Evolutionary conservation across 2,329 filamentous ascomycete species (phyloP).

Genomic region (Fusarium devonianum): DNA sequence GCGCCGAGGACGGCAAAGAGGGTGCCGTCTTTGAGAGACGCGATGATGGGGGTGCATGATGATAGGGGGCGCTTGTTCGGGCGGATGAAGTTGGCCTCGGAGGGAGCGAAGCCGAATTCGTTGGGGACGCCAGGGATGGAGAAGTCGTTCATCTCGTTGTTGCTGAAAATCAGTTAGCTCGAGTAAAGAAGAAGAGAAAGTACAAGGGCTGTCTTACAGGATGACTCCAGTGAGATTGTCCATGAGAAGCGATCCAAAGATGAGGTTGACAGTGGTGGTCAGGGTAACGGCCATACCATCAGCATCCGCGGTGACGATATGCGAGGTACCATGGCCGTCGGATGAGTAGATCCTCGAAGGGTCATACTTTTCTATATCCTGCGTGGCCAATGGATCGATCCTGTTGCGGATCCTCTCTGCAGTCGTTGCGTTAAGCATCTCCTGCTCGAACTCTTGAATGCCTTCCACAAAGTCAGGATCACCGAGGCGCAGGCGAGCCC

Average conservation of each 20-base stretch:
- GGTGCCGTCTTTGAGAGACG: slow-evolving; percentile 66
- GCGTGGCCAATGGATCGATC: slow-evolving; percentile 76
- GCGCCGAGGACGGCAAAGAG: slow-evolving; percentile 76
- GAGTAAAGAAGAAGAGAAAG: slow-evolving; percentile 41
- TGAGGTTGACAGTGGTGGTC: slow-evolving; percentile 87
- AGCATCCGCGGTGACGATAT: slow-evolving; percentile 74
- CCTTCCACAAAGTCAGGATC: slow-evolving; percentile 78
- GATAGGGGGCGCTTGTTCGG: slow-evolving; percentile 84
- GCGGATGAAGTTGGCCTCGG: slow-evolving; percentile 80
- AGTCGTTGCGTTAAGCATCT: slow-evolving; percentile 69
- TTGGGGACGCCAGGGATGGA: slow-evolving; percentile 80
- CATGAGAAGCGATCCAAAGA: slow-evolving; percentile 82
- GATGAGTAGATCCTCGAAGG: slow-evolving; percentile 70
- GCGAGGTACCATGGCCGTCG: slow-evolving; percentile 76
- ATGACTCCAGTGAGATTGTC: slow-evolving; percentile 85
- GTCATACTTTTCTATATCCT: slow-evolving; percentile 77
- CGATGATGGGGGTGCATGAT: slow-evolving; percentile 81
- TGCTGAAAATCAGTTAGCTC: slow-evolving; percentile 43
- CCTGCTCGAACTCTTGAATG: slow-evolving; percentile 67
- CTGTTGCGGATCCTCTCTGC: slow-evolving; percentile 66
- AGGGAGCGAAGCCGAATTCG: slow-evolving; percentile 85
- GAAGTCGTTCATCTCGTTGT: slow-evolving; percentile 80
- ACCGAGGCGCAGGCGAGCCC: slow-evolving; percentile 77
- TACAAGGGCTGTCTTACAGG: slow-evolving; percentile 59
- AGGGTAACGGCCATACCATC: slow-evolving; percentile 79